Evolutionary conservation across 31 red algal species (phyloP).

Genomic region (Odonthalia washingtoniensis): DNA sequence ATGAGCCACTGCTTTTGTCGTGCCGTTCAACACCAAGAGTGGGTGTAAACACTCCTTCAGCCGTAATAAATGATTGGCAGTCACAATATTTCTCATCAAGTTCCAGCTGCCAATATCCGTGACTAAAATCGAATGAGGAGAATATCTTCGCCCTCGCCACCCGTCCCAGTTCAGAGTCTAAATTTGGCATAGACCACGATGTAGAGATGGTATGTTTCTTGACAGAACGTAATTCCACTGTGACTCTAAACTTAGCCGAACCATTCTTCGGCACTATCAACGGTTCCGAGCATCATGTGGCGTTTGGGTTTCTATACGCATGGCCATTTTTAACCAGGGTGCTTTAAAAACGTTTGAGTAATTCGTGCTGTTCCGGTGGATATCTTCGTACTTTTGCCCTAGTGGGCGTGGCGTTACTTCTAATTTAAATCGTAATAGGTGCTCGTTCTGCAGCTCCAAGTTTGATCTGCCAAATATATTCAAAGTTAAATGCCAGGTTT

Average conservation of each 20-base stretch:
- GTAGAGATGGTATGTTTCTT: neutral
- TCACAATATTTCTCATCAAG: neutral
- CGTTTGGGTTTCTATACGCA: no score
- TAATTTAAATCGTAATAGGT: neutral
- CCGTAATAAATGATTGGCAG: neutral
- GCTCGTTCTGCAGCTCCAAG: no score
- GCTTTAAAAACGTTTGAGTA: neutral
- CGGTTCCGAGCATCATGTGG: no score
- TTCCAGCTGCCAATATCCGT: neutral
- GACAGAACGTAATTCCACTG: slow-evolving; percentile 12
- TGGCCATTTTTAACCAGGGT: no score
- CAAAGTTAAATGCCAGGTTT: no score
- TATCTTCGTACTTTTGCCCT: neutral
- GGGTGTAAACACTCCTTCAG: neutral
- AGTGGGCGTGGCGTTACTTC: neutral
- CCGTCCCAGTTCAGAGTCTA: neutral
- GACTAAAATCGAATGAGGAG: neutral
- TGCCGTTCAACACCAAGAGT: neutral
- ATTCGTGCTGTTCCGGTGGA: neutral
- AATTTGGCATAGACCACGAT: neutral
- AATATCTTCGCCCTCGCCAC: neutral
- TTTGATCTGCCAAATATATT: no score
- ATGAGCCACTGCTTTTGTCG: neutral
- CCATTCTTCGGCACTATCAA: neutral
- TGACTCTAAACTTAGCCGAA: neutral